Evolutionary conservation across 78 protist genomes (phyloP).

Genomic region (Dictyostelium citrinum): DNA sequence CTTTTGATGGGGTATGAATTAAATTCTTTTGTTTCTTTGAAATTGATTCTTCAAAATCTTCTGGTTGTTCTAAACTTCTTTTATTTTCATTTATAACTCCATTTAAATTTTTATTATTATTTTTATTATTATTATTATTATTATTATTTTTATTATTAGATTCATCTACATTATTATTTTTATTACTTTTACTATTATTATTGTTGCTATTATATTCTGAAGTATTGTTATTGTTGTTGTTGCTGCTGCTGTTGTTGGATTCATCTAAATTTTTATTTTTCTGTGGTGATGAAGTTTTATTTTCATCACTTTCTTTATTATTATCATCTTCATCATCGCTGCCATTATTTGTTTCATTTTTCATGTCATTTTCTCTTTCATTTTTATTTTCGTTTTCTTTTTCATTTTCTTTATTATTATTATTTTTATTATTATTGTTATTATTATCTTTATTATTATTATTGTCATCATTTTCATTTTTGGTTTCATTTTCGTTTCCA

Average conservation of each 20-base stretch:
- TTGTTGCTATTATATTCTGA: neutral
- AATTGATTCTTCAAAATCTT: slow-evolving; percentile 23
- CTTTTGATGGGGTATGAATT: slow-evolving; percentile 34
- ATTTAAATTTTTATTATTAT: neutral
- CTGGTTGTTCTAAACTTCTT: slow-evolving; percentile 27
- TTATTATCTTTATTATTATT: too few relatives aligned
- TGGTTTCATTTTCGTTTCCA: too few relatives aligned
- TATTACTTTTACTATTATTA: neutral
- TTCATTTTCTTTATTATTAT: too few relatives aligned
- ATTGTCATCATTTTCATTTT: too few relatives aligned
- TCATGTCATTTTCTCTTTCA: neutral
- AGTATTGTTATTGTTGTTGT: neutral
- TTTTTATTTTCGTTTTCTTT: too few relatives aligned
- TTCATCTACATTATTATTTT: neutral
- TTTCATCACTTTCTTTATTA: neutral
- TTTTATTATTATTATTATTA: neutral
- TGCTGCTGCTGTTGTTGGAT: neutral
- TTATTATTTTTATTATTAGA: neutral
- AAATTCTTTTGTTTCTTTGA: slow-evolving; percentile 59
- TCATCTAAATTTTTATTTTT: neutral
- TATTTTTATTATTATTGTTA: too few relatives aligned
- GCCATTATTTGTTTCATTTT: neutral
- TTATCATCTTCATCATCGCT: neutral
- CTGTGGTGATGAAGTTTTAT: neutral
- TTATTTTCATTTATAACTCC: slow-evolving; percentile 6